Base-by-base conservation (phyloP, 768 basidiomycete genomes). In the Lentinula edodes region DNA sequence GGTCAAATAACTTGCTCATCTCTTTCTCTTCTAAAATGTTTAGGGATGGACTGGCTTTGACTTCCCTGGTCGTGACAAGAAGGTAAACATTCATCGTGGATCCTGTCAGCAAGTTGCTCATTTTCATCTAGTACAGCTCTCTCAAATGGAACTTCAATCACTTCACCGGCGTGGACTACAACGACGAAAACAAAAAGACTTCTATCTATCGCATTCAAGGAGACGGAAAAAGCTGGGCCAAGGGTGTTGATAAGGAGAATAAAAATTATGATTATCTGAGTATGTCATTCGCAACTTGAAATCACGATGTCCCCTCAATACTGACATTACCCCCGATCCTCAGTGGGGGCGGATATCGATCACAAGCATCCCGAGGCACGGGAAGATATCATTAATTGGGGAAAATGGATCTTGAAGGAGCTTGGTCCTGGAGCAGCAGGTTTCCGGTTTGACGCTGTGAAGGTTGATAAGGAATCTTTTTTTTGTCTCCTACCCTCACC, bases 81-180 rank as follows among this genome's bases (percentile, higher is more conserved):
- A 86, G 72, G 83, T 84, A 46, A 28, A 28, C 28, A 28, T 3
- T 42, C 41, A n/a, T 42, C 5, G 41, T 28, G 28, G 2, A 28
- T 28, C 3, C 28, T 28, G 28, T 28, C 28, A 8, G 38, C 38
- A 13, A 39, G 13, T 8, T 39, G 13, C 13, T 13, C 13, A 39
- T 39, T 8, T 39, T 13, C 52, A 52, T 36, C 2, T 52, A 85
- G 83, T 81, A 86, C 66, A 86, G 83, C 66, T 58, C 51, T 13
- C 64, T 86, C 64, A 78, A 73, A 66, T 87, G 83, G 83, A 84
- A 75, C 46, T 76, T 82, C 56, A 81, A 84, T 56, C 84, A 87
- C 59, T 85, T 87, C 66, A 79, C 84, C 18, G 85, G 85, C 78
- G 67, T 89, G 16, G 89, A 89, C 65, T 88, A 80, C 73, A 86